Evolutionary conservation across 2,329 filamentous ascomycete species (phyloP), one percentile per base, ranked within the genome.

Genomic region (Biscogniauxia sp.): DNA sequence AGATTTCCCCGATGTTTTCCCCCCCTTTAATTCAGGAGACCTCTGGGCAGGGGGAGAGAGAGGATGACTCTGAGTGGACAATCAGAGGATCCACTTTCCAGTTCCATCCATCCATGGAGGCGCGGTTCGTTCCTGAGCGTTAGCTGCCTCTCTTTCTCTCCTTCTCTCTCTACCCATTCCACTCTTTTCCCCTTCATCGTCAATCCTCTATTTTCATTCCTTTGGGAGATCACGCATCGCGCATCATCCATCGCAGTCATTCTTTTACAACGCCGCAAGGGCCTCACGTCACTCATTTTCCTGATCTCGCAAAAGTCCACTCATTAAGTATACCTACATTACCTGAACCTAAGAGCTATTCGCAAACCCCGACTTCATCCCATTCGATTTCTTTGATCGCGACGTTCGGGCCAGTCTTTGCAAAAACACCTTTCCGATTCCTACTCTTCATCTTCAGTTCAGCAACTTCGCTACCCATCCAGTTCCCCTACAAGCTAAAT

Each of bases 341-440:
- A 9, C 28, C 28, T 32, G 9, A 32, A 13, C 23, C 23, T 23
- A 3, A 32, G 11, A 32, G 28, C 28, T 13, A 45, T 45, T 45
- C 37, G 37, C 37, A 45, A 45, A 45, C 3, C 37, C 13, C 37
- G 37, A 45, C n/a, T 45, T n/a, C 15, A 45, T 45, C 37, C 17
- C 28, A 32, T 32, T 32, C 28, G 11, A 32, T 32, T 13, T n/a
- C 37, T 45, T 45, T 45, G 37, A 45, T 45, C 37, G 37, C 37
- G 37, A 45, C 37, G 37, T 45, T 45, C 37, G 37, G 11, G 11
- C 37, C 11, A 45, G 15, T 13, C n/a, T 45, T 45, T 13, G 37
- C 37, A n/a, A n/a, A 45, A 45, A 45, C 62, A 53, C 26, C 37
- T 52, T 56, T 55, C 23, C 60, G 56, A 64, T 64, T 58, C 56